Percentiles rank a stretch among this genome's conserved stretches.
Evolutionary conservation across 495 filamentous ascomycete genomes (phyloP).

Genomic region (Penicillium samsonianum): DNA sequence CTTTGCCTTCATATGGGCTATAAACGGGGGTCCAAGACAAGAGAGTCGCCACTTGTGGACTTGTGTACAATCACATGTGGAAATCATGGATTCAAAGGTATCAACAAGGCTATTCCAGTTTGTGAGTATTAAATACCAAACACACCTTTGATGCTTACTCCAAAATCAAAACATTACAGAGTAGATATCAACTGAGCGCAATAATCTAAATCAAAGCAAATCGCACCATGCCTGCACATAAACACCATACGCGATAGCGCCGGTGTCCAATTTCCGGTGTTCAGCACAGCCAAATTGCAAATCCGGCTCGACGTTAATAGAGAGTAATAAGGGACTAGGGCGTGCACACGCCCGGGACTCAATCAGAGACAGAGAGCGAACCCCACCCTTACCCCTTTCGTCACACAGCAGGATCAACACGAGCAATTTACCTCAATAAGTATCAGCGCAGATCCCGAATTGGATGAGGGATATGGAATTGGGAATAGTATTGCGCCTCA

Average conservation of each 20-base stretch:
- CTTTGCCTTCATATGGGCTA: neutral
- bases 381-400: conserved; percentile 17
- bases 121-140: neutral
- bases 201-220: neutral
- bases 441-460: conserved; percentile 14
- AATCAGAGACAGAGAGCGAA: conserved; percentile 6
- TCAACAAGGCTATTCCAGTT: neutral
- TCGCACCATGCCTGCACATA: conserved; percentile 3
- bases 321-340: conserved; percentile 22
- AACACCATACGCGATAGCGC: neutral
- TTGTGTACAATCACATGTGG: conserved; percentile 2
- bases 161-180: neutral
- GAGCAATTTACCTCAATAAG: conserved; percentile 1
- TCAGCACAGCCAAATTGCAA: conserved; percentile 11
- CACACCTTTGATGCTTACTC: too few relatives aligned
- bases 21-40: neutral
- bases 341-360: conserved; percentile 15
- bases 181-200: neutral
- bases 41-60: neutral
- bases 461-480: neutral
- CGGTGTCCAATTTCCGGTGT: neutral
- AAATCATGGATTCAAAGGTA: neutral
- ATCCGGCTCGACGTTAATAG: conserved; percentile 21
- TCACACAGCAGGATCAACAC: conserved; percentile 19
- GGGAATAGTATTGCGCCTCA: neutral